A percentile compares a stretch with the other conserved stretches of the same genome.
phyloP scores from a whole-genome alignment of 2,329 filamentous ascomycete species.

The Berkeleyomyces basicola region DNA sequence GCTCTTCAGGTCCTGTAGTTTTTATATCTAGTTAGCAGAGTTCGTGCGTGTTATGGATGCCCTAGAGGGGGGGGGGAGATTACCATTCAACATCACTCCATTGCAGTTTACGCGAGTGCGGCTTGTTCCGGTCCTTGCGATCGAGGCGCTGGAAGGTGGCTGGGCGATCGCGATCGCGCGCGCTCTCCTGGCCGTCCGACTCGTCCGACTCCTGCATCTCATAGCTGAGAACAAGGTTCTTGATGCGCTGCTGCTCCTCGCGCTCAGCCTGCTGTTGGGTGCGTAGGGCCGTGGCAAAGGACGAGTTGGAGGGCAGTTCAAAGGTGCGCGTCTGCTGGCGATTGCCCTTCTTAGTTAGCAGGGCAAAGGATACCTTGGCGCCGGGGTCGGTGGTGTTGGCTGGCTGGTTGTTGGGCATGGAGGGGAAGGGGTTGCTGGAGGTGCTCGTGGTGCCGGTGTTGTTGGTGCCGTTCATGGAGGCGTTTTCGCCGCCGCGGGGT shows the following conservation, averaged over 20 bases:
- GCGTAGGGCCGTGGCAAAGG: constrained; percentile 90
- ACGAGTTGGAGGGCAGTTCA: constrained; percentile 77
- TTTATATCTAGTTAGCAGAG: background rate
- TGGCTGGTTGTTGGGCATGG: background rate
- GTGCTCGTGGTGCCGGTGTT: background rate
- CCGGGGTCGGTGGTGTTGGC: background rate
- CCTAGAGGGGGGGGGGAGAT: background rate
- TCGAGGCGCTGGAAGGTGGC: constrained; percentile 33
- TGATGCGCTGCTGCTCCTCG: constrained; percentile 96
- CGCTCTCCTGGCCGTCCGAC: constrained; percentile 37
- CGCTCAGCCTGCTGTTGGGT: constrained; percentile 87
- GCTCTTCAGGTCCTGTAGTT: background rate
- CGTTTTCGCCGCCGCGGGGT: constrained; percentile 25
- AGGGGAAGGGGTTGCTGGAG: background rate
- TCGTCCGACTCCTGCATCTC: constrained; percentile 77
- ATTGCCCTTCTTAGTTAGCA: constrained; percentile 91
- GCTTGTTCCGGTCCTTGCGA: constrained; percentile 50
- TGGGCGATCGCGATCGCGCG: constrained; percentile 29
- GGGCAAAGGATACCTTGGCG: constrained; percentile 82
- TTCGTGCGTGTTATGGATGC: too few species aligned
- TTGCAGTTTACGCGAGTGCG: constrained; percentile 78
- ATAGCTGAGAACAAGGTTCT: constrained; percentile 91
- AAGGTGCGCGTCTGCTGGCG: constrained; percentile 90
- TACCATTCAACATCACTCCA: constrained; percentile 98
- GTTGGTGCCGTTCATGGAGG: constrained; percentile 15